Evolutionary conservation across 2,329 filamentous ascomycete genomes (phyloP).

Genomic region (Botryosphaeria dothidea): DNA sequence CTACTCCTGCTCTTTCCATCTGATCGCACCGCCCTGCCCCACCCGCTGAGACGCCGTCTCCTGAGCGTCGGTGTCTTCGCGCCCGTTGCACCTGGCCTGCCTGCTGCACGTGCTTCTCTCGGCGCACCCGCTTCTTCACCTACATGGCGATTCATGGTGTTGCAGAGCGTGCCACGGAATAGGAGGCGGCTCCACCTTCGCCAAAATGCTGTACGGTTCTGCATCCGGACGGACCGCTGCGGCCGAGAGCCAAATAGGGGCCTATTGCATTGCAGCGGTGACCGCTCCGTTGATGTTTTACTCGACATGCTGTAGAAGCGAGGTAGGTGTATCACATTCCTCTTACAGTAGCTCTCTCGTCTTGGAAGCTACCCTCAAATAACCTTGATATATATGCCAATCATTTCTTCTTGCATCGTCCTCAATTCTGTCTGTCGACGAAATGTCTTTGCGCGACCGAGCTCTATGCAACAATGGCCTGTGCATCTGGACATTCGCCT

Average conservation of each 20-base stretch:
- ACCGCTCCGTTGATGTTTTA: not conserved
- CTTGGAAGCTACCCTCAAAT: not conserved
- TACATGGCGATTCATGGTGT: not conserved
- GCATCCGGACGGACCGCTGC: not conserved
- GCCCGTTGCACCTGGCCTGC: not conserved
- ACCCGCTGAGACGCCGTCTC: not conserved
- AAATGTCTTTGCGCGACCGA: not conserved
- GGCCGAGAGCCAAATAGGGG: not conserved
- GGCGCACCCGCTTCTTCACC: not conserved
- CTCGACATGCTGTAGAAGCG: not conserved
- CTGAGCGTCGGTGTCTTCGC: not conserved
- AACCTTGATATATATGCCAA: too few relatives aligned
- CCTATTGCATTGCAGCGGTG: not conserved
- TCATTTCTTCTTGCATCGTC: not conserved
- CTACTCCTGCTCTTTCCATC: not conserved
- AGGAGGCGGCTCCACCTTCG: not conserved
- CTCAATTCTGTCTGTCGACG: too few relatives aligned
- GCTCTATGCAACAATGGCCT: not conserved
- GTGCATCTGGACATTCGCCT: not conserved
- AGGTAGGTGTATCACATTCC: not conserved
- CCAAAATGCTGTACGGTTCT: not conserved
- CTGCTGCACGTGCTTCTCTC: not conserved
- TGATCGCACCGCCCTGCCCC: not conserved
- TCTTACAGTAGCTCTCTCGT: not conserved
- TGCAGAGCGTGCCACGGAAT: not conserved